Evolutionary conservation across 495 filamentous ascomycete species (phyloP).

Genomic region (Lophium mytilinum): DNA sequence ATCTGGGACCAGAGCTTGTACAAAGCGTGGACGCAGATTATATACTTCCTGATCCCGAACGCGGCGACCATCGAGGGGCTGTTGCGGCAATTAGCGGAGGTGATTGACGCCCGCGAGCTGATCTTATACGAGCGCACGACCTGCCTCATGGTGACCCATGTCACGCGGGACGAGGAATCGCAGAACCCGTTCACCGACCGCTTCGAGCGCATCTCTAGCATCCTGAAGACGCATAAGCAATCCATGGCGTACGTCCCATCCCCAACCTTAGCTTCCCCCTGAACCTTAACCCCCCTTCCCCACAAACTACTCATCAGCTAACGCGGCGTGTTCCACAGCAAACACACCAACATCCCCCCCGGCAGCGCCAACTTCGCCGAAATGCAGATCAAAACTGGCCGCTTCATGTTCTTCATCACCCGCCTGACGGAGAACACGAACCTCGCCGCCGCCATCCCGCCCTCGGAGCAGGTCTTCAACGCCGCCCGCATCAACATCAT

Average conservation of each 20-base stretch:
- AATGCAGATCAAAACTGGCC: conserved; percentile 57
- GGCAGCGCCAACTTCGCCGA: conserved; percentile 51
- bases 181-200: conserved; percentile 84
- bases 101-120: conserved; percentile 86
- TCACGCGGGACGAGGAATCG: conserved; percentile 62
- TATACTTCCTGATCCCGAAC: conserved; percentile 93
- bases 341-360: conserved; percentile 33
- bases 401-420: conserved; percentile 86
- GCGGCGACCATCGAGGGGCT: conserved; percentile 80
- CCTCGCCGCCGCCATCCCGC: conserved; percentile 80
- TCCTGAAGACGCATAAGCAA: conserved; percentile 96
- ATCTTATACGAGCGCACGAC: conserved; percentile 93
- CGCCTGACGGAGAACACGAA: conserved; percentile 96
- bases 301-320: background rate
- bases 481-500: conserved; percentile 81
- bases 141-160: conserved; percentile 85
- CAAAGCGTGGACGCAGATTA: conserved; percentile 94
- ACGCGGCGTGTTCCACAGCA: conserved; percentile 11
- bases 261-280: too few species aligned
- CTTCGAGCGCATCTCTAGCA: conserved; percentile 89
- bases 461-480: conserved; percentile 80
- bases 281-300: background rate
- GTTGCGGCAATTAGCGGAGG: conserved; percentile 64
- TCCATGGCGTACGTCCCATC: conserved; percentile 48
- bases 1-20: conserved; percentile 99